Conservation (phyloP, 306 rosid species). For the Herpetospermum pedunculosum region DNA sequence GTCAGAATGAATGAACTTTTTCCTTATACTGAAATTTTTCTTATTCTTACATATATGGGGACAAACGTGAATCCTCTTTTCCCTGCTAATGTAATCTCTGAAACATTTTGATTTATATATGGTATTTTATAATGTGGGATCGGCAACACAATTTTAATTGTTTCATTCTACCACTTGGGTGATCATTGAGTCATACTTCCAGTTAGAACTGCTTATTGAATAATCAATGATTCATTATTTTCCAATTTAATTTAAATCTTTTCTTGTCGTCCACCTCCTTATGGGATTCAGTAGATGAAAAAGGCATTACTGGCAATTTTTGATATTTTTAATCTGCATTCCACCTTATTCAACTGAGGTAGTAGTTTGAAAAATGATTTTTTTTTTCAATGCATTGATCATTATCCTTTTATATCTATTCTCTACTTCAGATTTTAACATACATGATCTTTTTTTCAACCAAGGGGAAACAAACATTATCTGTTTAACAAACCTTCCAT, state of each 20-base stretch:
- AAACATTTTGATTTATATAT: neutral
- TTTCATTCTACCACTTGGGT: neutral
- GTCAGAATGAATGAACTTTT: conserved; percentile 5
- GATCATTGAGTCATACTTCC: neutral
- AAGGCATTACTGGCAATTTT: neutral
- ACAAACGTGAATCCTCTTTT: neutral
- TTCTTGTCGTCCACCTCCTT: neutral
- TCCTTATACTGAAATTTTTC: neutral
- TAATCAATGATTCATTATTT: neutral
- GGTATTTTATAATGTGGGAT: neutral
- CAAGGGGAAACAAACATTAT: neutral
- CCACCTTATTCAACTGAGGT: neutral
- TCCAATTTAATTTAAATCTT: neutral
- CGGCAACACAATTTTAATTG: neutral
- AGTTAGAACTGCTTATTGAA: neutral
- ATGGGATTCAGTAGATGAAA: neutral
- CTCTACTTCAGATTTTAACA: neutral
- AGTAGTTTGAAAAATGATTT: neutral
- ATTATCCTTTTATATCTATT: neutral
- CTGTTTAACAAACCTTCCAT: neutral
- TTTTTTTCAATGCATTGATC: neutral
- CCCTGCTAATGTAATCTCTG: neutral
- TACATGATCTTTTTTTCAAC: neutral
- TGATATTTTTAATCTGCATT: neutral
- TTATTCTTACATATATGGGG: neutral